These are phyloP conservation scores for Zanthoxylum bungeanum DNA, from an alignment of 345 rosid genomes.

Conservation along the genomic window DNA sequence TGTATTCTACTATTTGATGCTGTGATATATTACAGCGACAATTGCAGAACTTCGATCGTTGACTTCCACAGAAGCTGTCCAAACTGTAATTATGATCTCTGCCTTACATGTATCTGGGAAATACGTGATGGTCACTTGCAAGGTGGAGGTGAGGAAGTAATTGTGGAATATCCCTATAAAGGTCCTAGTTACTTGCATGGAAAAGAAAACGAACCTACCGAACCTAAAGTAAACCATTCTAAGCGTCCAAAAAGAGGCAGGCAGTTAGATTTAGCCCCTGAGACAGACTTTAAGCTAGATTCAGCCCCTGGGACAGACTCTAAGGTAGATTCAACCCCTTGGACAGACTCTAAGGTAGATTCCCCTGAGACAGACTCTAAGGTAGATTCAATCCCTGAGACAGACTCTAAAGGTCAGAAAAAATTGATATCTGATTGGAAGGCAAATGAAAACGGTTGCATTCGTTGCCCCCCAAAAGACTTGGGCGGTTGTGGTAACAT, in stretches of 20 bases:
- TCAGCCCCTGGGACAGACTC: neutral
- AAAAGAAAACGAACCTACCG: neutral
- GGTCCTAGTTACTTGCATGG: constrained; percentile 37
- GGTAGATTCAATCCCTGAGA: constrained; percentile 5
- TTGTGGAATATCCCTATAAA: constrained; percentile 14
- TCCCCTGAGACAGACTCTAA: neutral
- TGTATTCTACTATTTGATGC: neutral
- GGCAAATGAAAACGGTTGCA: constrained; percentile 34
- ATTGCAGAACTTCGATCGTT: constrained; percentile 44
- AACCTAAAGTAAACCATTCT: neutral
- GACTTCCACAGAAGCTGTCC: constrained; percentile 43
- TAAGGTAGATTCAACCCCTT: neutral
- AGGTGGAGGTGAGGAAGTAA: constrained; percentile 19
- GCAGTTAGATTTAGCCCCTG: too few relatives aligned
- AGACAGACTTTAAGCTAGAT: neutral
- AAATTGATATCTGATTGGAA: constrained; percentile 31
- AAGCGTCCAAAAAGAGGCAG: neutral
- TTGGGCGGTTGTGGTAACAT: constrained; percentile 36
- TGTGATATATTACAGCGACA: constrained; percentile 24
- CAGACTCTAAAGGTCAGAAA: neutral
- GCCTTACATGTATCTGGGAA: constrained; percentile 38
- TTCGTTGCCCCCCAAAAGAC: constrained; percentile 32
- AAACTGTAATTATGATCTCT: constrained; percentile 36
- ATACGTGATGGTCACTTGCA: constrained; percentile 29
- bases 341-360: neutral